phyloP scores from a whole-genome alignment of 169 alveolate species.

The Eimeria sp. region DNA sequence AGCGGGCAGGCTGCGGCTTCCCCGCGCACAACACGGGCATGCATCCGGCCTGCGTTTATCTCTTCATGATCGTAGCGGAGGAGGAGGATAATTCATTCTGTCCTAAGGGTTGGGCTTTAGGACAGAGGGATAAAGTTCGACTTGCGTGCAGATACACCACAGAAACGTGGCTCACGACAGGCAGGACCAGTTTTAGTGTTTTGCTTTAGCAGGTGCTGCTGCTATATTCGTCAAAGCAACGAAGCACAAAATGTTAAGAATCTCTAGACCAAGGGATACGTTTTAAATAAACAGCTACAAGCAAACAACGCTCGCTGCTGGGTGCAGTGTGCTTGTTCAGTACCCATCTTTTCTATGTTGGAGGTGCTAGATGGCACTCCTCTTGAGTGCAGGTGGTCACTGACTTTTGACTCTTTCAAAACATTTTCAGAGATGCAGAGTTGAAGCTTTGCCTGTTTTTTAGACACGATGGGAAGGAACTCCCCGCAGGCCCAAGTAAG shows the following conservation, averaged over 20 bases:
- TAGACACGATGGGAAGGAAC: not conserved
- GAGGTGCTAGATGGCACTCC: not conserved
- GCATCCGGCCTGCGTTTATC: conserved; percentile 64
- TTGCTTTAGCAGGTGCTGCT: conserved; percentile 9
- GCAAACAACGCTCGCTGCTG: conserved; percentile 7
- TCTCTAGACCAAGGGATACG: not conserved
- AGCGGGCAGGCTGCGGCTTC: conserved; percentile 2
- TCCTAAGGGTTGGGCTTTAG: not conserved
- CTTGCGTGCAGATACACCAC: conserved; percentile 10
- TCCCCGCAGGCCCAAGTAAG: not conserved
- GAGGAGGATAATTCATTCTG: not conserved
- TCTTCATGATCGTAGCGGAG: not conserved
- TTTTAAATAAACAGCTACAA: not conserved
- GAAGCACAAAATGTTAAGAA: not conserved
- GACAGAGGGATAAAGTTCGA: not conserved
- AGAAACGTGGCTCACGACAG: not conserved
- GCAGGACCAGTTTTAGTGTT: conserved; percentile 2
- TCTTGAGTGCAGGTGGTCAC: not conserved
- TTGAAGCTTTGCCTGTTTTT: not conserved
- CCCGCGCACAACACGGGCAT: conserved; percentile 46
- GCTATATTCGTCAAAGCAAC: not conserved
- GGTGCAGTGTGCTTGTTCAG: not conserved
- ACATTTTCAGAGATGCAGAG: not conserved
- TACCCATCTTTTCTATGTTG: not conserved
- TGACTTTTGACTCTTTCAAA: not conserved